Percentiles rank a stretch among this genome's conserved stretches.
These are phyloP conservation scores for Sporothrix pseudoabietina DNA, from an alignment of 2,329 filamentous ascomycete species.

Conservation along the genomic window DNA sequence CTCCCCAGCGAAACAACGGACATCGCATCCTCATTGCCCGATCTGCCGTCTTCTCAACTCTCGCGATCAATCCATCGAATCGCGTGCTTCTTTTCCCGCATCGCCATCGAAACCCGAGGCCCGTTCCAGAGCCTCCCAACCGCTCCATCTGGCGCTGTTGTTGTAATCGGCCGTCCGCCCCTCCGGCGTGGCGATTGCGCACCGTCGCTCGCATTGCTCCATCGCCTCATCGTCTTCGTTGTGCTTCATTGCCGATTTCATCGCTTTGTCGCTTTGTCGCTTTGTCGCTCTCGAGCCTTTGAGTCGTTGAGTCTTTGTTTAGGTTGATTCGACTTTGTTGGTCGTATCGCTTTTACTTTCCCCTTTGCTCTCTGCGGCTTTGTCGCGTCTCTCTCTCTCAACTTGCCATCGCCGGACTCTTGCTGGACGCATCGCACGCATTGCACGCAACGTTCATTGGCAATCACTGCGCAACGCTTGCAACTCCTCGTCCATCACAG, in stretches of 20 bases:
- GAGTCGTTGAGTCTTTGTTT: constrained; percentile 19
- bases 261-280: neutral
- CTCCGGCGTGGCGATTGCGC: constrained; percentile 24
- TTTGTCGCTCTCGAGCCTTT: neutral
- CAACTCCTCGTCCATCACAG: constrained; percentile 41
- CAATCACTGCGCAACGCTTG: neutral
- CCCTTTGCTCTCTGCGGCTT: neutral
- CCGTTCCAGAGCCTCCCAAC: constrained; percentile 1
- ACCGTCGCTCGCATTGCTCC: neutral
- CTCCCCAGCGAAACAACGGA: neutral
- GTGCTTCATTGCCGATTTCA: neutral
- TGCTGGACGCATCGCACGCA: neutral
- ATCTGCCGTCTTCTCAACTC: neutral
- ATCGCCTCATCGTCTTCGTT: neutral
- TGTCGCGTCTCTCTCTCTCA: constrained; percentile 21
- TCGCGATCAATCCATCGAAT: constrained; percentile 14
- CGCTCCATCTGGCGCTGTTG: constrained; percentile 27
- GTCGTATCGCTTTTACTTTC: neutral
- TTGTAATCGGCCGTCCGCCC: constrained; percentile 30
- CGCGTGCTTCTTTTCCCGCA: constrained; percentile 11
- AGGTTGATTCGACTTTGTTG: constrained; percentile 23
- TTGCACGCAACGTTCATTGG: neutral
- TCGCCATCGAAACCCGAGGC: constrained; percentile 16
- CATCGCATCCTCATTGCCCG: neutral
- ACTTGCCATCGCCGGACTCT: neutral